Conservation (phyloP, 1,284 basidiomycete species). For the Rugosomyces carneus region DNA sequence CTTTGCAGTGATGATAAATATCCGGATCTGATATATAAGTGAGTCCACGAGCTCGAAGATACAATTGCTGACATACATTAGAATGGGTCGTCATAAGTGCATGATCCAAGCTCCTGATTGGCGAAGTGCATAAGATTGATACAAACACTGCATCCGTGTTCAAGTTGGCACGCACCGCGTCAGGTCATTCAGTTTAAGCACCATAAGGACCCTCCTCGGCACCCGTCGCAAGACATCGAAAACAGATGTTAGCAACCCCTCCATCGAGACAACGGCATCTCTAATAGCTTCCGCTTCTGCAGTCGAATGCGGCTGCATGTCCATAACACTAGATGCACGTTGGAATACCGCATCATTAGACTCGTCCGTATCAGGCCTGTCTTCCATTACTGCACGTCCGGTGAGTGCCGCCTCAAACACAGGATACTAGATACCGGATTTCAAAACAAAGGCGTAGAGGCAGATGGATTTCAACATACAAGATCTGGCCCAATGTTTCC, state of each 20-base stretch:
- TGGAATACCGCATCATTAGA: constrained; percentile 32
- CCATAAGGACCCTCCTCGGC: constrained; percentile 83
- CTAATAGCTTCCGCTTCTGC: constrained; percentile 76
- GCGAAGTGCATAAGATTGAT: background rate
- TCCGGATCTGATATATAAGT: constrained; percentile 49
- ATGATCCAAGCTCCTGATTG: constrained; percentile 58
- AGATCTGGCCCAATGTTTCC: constrained; percentile 87
- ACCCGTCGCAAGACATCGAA: constrained; percentile 81
- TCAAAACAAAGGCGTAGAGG: constrained; percentile 5
- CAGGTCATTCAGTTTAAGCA: constrained; percentile 80
- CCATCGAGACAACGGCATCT: constrained; percentile 71
- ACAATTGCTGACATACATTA: constrained; percentile 36
- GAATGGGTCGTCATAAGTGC: constrained; percentile 73
- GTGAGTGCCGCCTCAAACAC: constrained; percentile 85
- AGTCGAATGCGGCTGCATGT: constrained; percentile 59
- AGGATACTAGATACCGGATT: constrained; percentile 48
- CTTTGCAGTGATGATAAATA: constrained; percentile 90
- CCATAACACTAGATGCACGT: constrained; percentile 71
- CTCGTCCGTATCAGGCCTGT: constrained; percentile 41
- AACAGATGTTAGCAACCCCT: constrained; percentile 78
- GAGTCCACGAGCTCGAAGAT: background rate
- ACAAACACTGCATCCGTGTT: background rate
- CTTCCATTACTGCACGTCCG: constrained; percentile 60
- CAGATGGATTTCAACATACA: constrained; percentile 36
- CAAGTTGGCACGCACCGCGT: constrained; percentile 58